Evolutionary conservation across 805 yeast species (phyloP), one percentile per base, ranked within the genome.

Genomic region (Candida ponderosae): DNA sequence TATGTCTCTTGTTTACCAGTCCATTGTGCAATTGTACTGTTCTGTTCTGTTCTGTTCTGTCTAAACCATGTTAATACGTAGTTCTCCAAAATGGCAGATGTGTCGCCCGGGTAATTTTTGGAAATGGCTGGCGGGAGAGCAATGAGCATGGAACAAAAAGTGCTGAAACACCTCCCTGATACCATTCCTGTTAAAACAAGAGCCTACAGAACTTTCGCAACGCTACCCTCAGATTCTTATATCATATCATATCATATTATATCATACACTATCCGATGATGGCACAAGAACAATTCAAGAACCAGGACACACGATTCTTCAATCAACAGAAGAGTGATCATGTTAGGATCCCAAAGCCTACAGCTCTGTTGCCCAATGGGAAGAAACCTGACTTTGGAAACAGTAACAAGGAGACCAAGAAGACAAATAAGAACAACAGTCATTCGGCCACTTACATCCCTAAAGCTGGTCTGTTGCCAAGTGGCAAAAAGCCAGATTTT

Each of bases 371-470:
- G 10, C 49, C 49, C 5, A 45, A 40, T 21, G 49, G 49, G 7
- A 39, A 40, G 24, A 40, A 27, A n/a, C 47, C 47, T 8, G 45
- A 45, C 26, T 45, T 45, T 38, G 49, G 50, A 6, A 24, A 24
- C n/a, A 24, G 13, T 9, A 24, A 24, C 18, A 29, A 29, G 11
- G 14, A 24, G 5, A 24, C 6, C 28, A 24, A 24, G 10, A 21
- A 28, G n/a, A 13, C 10, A 7, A 21, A 21, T 21, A 21, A 21
- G 10, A 21, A 21, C 10, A 10, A 10, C 24, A 21, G 10, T 21
- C 7, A 21, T 21, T 8, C 7, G 7, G 24, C 24, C 10, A 10
- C 10, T 21, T n/a, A n/a, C n/a, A n/a, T n/a, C n/a, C n/a, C n/a
- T n/a, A n/a, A n/a, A n/a, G n/a, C n/a, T n/a, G n/a, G n/a, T n/a